phyloP scores from a whole-genome alignment of 768 basidiomycete genomes.

The Xanthoconium purpureum region DNA sequence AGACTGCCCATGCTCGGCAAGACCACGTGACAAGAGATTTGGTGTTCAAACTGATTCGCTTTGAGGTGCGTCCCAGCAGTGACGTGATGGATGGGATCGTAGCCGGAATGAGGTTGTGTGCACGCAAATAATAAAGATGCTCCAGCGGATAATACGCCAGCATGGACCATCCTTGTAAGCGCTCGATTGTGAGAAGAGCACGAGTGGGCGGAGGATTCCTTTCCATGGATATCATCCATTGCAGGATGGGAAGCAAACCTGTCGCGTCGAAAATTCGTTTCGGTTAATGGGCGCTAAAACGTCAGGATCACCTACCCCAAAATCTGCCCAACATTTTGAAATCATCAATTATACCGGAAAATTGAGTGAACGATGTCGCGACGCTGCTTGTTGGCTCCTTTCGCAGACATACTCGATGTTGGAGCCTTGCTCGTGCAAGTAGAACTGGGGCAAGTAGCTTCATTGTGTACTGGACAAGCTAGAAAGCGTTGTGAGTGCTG shows the following conservation, averaged over 20 bases:
- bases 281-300: background rate
- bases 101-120: slow-evolving; percentile 59
- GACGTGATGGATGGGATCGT: slow-evolving; percentile 46
- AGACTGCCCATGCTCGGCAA: slow-evolving; percentile 77
- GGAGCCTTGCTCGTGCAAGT: slow-evolving; percentile 63
- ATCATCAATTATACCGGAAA: slow-evolving; percentile 58
- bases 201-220: slow-evolving; percentile 69
- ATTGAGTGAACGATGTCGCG: slow-evolving; percentile 51
- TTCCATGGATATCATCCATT: slow-evolving; percentile 77
- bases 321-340: slow-evolving; percentile 73
- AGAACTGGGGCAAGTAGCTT: slow-evolving; percentile 70
- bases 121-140: slow-evolving; percentile 65
- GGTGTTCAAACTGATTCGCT: slow-evolving; percentile 44
- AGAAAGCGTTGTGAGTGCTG: slow-evolving; percentile 3
- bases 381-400: slow-evolving; percentile 49
- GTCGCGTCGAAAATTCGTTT: background rate
- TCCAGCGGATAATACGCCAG: slow-evolving; percentile 77
- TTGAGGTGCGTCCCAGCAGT: slow-evolving; percentile 40
- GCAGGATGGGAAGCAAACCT: slow-evolving; percentile 77
- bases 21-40: slow-evolving; percentile 63
- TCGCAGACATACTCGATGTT: slow-evolving; percentile 60
- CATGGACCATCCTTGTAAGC: slow-evolving; percentile 73
- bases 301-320: slow-evolving; percentile 57
- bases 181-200: slow-evolving; percentile 69
- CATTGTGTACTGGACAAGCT: slow-evolving; percentile 73